phyloP scores from a whole-genome alignment of 208 protist species.

The Endotrypanum monterogeii region DNA sequence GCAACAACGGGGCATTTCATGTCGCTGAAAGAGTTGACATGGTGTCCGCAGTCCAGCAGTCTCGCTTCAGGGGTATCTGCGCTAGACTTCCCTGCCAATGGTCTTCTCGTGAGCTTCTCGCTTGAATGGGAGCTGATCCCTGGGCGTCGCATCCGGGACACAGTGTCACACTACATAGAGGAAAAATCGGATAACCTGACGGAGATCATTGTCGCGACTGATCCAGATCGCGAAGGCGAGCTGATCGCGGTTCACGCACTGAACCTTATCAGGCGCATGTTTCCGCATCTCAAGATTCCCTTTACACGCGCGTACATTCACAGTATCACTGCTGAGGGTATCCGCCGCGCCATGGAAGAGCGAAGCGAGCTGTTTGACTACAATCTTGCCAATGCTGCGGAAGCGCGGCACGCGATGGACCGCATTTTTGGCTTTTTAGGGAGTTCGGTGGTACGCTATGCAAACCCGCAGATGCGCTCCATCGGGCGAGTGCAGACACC shows the following conservation, averaged over 20 bases:
- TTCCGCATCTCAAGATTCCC: conserved; percentile 73
- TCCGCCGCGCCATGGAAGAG: conserved; percentile 76
- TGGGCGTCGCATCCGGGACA: conserved; percentile 79
- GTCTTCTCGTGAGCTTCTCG: conserved; percentile 61
- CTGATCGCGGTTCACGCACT: conserved; percentile 90
- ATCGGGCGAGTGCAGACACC: conserved; percentile 93
- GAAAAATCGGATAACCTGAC: conserved; percentile 75
- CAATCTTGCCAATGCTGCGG: conserved; percentile 84
- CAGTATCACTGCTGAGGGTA: conserved; percentile 89
- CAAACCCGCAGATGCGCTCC: conserved; percentile 88
- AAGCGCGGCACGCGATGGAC: conserved; percentile 91
- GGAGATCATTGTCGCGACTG: conserved; percentile 92
- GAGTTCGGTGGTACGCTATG: conserved; percentile 86
- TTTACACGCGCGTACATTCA: conserved; percentile 93
- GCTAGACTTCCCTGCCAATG: conserved; percentile 58
- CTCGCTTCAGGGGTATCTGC: neutral
- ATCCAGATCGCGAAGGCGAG: conserved; percentile 92
- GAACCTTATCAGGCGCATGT: conserved; percentile 73
- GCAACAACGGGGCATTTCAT: conserved; percentile 91
- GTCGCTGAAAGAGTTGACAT: conserved; percentile 76
- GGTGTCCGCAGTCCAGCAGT: conserved; percentile 45
- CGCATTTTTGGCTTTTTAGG: conserved; percentile 92
- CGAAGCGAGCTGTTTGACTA: conserved; percentile 71
- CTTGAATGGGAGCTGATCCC: conserved; percentile 83
- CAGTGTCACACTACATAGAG: conserved; percentile 76